Conservation (phyloP, 176 grass and related monocot species). For the Aegilops bicornis region DNA sequence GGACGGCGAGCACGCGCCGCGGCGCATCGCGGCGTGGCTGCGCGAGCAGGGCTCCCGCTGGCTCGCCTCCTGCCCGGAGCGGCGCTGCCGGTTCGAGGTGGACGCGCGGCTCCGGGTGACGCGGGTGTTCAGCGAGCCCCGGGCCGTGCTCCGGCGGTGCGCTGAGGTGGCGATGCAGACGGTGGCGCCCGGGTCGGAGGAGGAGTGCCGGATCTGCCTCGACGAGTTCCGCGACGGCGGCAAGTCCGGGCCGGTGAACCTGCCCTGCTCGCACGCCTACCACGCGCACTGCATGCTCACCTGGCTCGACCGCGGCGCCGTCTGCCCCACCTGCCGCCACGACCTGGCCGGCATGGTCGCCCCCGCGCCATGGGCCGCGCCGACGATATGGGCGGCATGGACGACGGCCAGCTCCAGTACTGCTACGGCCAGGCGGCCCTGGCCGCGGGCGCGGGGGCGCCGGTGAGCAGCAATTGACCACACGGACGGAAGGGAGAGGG, state of each 20-base stretch:
- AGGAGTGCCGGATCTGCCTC: slow-evolving; percentile 2
- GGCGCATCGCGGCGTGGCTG: not conserved
- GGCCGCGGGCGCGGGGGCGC: not conserved
- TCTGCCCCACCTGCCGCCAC: not conserved
- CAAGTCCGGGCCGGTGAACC: slow-evolving; percentile 6
- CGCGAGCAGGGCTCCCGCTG: not conserved
- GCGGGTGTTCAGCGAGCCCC: not conserved
- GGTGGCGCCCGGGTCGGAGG: not conserved
- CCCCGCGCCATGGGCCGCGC: not conserved
- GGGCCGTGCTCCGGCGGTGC: not conserved
- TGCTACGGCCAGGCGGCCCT: not conserved
- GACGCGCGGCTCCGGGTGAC: not conserved
- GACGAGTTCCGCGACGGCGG: not conserved
- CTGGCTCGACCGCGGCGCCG: not conserved
- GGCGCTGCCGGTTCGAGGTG: slow-evolving; percentile 12
- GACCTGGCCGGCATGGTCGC: not conserved
- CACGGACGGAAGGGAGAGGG: no score
- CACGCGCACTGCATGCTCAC: slow-evolving; percentile 4
- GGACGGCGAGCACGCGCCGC: slow-evolving; percentile 1
- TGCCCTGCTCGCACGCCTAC: not conserved
- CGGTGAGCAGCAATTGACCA: not conserved
- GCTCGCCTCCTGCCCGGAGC: not conserved
- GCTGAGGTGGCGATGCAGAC: slow-evolving; percentile 11
- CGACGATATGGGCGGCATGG: not conserved
- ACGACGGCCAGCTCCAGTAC: not conserved